phyloP scores from a whole-genome alignment of 2,329 filamentous ascomycete species.

The Neodidymelliopsis sp. region DNA sequence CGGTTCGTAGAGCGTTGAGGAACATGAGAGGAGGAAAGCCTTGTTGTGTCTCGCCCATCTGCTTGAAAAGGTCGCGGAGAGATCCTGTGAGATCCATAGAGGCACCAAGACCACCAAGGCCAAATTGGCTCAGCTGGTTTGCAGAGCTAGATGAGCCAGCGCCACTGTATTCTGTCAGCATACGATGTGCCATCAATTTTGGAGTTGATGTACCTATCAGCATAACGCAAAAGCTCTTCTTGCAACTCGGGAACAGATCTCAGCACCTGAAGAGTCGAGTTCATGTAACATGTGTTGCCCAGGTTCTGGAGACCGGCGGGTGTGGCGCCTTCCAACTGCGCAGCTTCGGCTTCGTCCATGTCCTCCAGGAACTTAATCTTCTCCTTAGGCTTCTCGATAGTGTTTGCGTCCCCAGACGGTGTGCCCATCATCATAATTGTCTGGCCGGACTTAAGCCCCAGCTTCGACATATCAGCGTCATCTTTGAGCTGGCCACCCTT shows the following conservation, averaged over 20 bases:
- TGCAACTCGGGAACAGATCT: constrained; percentile 91
- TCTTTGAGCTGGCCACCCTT: constrained; percentile 96
- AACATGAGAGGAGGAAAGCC: constrained; percentile 87
- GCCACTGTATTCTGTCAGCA: constrained; percentile 33
- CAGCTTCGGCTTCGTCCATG: constrained; percentile 94
- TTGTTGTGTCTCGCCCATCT: constrained; percentile 88
- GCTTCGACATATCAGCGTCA: constrained; percentile 83
- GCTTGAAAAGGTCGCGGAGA: constrained; percentile 82
- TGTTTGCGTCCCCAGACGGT: constrained; percentile 69
- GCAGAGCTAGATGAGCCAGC: constrained; percentile 44
- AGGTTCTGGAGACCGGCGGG: constrained; percentile 90
- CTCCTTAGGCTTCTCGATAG: constrained; percentile 77
- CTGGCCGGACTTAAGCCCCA: constrained; percentile 86
- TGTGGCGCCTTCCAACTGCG: constrained; percentile 80
- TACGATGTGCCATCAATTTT: no score
- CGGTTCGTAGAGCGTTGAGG: constrained; percentile 76
- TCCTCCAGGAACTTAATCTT: constrained; percentile 91
- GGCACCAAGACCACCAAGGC: constrained; percentile 64
- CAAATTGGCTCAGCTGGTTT: constrained; percentile 56
- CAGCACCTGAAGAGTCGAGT: constrained; percentile 93
- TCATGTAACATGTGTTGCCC: constrained; percentile 98
- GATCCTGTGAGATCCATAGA: constrained; percentile 77
- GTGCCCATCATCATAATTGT: constrained; percentile 97
- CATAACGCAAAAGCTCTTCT: constrained; percentile 74
- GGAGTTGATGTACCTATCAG: constrained; percentile 40